Evolutionary conservation across 257 asterid genomes (phyloP), one percentile per base, ranked within the genome.

Genomic region (Prunella vulgaris): DNA sequence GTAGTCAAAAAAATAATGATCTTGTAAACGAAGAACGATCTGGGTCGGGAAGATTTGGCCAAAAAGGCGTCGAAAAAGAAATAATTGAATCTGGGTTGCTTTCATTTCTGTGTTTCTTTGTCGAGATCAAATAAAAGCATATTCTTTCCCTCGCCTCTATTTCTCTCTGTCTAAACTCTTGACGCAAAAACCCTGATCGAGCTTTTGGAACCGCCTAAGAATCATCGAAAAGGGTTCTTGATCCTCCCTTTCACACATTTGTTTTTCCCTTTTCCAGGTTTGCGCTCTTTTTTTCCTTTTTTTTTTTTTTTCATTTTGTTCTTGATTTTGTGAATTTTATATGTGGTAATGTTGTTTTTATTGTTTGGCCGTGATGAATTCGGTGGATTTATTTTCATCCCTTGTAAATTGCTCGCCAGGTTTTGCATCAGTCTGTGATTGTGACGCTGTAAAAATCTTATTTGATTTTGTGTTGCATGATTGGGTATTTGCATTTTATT

Each of bases 101-200:
- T 77, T 71, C 60, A 35, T 37, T 74, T 58, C 74, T 10, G 20
- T 56, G 51, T 81, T 83, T 79, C 74, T 4, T 64, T 68, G 68
- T 37, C 71, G 15, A 64, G 40, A 66, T 69, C 84, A 77, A 60
- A 40, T 40, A 40, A 59, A 42, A 30, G 79, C 77, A 80, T 85
- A 85, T 82, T 84, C 92, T 71, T 83, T 81, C 32, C 88, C 77
- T 71, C 46, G 4, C 5, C 1, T 8, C 5, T 61, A 48, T 56
- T 71, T 30, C n/a, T 70, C 21, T 69, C 51, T 18, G 21, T 66
- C 54, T 20, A 56, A 10, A 30, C 8, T 37, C 20, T 52, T 17
- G 38, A 57, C 20, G 25, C 57, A 56, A 74, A 76, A 82, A 64
- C 74, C 81, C 71, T 70, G 71, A 75, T 69, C 79, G 56, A 15